Evolutionary conservation across 495 filamentous ascomycete genomes (phyloP).

Genomic region (Thermochaetoides thermophila): DNA sequence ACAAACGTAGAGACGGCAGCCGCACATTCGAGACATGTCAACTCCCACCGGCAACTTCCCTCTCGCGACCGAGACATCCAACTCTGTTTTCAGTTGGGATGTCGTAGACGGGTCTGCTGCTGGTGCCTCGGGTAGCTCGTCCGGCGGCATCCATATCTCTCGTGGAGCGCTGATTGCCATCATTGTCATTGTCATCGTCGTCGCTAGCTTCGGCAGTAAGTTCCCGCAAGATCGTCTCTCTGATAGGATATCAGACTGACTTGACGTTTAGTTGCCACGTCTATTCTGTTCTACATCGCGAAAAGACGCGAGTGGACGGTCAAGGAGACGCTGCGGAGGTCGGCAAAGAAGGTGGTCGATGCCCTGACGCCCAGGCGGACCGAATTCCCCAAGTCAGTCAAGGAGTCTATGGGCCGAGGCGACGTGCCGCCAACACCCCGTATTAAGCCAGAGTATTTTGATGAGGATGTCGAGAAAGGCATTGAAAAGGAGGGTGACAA

Average conservation of each 20-base stretch:
- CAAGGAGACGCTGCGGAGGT: constrained; percentile 35
- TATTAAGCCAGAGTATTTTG: constrained; percentile 20
- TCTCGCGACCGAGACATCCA: constrained; percentile 24
- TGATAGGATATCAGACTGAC: too few relatives aligned
- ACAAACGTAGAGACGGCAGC: not conserved
- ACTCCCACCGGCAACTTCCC: constrained; percentile 13
- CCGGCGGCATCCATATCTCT: constrained; percentile 37
- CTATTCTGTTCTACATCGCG: constrained; percentile 37
- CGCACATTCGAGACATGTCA: constrained; percentile 1
- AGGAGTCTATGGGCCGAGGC: constrained; percentile 19
- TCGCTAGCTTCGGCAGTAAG: constrained; percentile 43
- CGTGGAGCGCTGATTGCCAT: constrained; percentile 46
- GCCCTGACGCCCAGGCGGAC: constrained; percentile 38
- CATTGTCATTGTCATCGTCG: constrained; percentile 42
- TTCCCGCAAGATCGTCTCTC: too few relatives aligned
- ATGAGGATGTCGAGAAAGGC: constrained; percentile 42
- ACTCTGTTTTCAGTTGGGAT: constrained; percentile 9
- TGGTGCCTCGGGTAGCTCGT: constrained; percentile 38
- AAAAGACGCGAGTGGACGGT: constrained; percentile 45
- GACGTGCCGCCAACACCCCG: constrained; percentile 38
- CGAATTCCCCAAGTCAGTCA: constrained; percentile 39
- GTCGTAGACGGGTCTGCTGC: constrained; percentile 26
- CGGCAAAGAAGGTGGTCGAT: constrained; percentile 36
- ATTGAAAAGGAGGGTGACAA: constrained; percentile 18
- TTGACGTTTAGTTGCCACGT: constrained; percentile 34